Evolutionary conservation across 352 stramenopile species (phyloP), one percentile per base, ranked within the genome.

Genomic region (Phytophthora chlamydospora): DNA sequence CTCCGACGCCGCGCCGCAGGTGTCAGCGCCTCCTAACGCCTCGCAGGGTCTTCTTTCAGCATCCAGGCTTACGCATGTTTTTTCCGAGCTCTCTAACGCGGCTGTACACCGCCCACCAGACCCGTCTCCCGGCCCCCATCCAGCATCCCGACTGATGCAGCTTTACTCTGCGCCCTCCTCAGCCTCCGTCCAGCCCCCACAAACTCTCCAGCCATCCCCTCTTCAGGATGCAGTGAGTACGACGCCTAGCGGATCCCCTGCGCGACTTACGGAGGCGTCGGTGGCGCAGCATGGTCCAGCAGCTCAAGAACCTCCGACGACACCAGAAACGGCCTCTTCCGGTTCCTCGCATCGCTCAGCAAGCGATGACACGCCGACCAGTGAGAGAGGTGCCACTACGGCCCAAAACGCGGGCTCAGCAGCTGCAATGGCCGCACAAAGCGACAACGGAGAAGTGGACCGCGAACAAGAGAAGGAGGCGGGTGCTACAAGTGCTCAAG

Each of bases 281-380:
- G 3, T 36, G 6, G 16, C 19, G 19, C 32, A 47, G 19, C 24
- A 45, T 9, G 27, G 10, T 11, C 4, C 24, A 55, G 6, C 6
- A 19, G 24, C 14, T 12, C 12, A 12, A 1, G 36, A 69, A 0
- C 27, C 12, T 2, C 40, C 19, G 1, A 54, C 0, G 24, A 66
- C 41, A 3, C 46, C 42, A 27, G 52, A 69, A 19, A 58, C 47
- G 1, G 40, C 33, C 2, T 61, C 41, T 6, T 53, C 24, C 1
- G 46, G 32, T 3, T 53, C 46, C 11, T 42, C 46, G 12, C 46
- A 57, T 6, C 53, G 29, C 31, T 56, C 58, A 29, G 32, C 19
- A 38, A 69, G 47, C 21, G 47, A 62, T 11, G 42, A 6, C 41
- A 35, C 10, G 14, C n/a, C 16, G 9, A 59, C 35, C 34, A 52